These are phyloP conservation scores for Ophiostoma perfectum DNA, from an alignment of 2,329 filamentous ascomycete species.

Conservation along the genomic window DNA sequence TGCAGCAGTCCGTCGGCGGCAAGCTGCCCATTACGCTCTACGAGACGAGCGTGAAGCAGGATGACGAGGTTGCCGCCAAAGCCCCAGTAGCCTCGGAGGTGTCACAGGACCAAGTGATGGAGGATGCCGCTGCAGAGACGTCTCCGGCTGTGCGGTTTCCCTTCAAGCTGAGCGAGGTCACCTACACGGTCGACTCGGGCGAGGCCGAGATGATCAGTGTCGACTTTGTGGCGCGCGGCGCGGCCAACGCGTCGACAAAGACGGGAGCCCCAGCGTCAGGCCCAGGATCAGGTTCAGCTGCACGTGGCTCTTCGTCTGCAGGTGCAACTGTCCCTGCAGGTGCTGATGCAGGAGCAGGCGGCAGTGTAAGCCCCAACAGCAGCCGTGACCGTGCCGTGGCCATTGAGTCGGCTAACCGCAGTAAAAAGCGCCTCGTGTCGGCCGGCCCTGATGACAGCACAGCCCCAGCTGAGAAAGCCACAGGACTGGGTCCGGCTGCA, in stretches of 20 bases:
- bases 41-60: slow-evolving; percentile 74
- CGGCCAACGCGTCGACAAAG: slow-evolving; percentile 66
- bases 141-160: slow-evolving; percentile 30
- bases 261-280: slow-evolving; percentile 32
- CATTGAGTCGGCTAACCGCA: slow-evolving; percentile 29
- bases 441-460: slow-evolving; percentile 30
- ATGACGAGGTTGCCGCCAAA: slow-evolving; percentile 41
- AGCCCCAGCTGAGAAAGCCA: not conserved
- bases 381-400: slow-evolving; percentile 26
- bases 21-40: slow-evolving; percentile 88
- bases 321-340: not conserved
- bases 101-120: slow-evolving; percentile 29
- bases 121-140: slow-evolving; percentile 40
- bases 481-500: not conserved
- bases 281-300: not conserved
- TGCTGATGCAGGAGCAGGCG: too few relatives aligned
- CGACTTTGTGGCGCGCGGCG: slow-evolving; percentile 82
- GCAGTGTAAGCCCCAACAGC: slow-evolving; percentile 9
- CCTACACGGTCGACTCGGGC: slow-evolving; percentile 84
- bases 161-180: slow-evolving; percentile 74
- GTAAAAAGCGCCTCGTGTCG: slow-evolving; percentile 40
- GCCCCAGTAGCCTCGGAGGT: too few relatives aligned
- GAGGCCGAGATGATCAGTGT: slow-evolving; percentile 98
- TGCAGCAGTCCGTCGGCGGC: slow-evolving; percentile 57
- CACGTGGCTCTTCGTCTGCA: not conserved